Evolutionary conservation across 2,329 filamentous ascomycete species (phyloP), one percentile per base, ranked within the genome.

Genomic region (Clarireedia hainanense): DNA sequence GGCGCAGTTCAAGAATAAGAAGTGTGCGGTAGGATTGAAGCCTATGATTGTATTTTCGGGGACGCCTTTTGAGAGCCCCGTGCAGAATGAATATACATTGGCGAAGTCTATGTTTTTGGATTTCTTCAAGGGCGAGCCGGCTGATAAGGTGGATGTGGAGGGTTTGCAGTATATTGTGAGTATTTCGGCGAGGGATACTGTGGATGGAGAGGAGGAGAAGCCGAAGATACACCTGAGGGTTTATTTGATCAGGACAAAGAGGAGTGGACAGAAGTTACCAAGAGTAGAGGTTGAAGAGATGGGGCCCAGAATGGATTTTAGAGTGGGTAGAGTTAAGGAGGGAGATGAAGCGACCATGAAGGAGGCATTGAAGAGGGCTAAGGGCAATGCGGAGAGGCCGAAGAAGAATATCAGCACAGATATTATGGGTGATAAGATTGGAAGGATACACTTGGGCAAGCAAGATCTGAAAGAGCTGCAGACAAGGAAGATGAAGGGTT

Each of bases 321-420:
- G 87, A 61, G 78, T 96, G 53, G 91, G 94, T 24, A 84, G 94
- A 64, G 76, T 86, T 62, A 83, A 83, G 68, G 86, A 94, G 72
- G 83, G 92, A 1, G 90, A 96, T 64, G 79, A 83, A 66, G 80
- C 80, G 12, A 81, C 89, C 74, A 80, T 87, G 79, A 97, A 96
- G 81, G 88, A 92, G 73, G 91, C 92, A 17, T 80, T 96, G 81
- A 89, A 86, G 80, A 90, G 86, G 76, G 80, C 89, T 50, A 91
- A 86, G 78, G 83, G 82, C 40, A 74, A 72, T 40, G 85, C 89
- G 74, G 86, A 89, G 75, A 78, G 80, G 73, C 86, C 86, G 59
- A 97, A 96, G 86, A 99, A 99, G 86, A 99, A 99, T 73, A 86
- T 99, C 65, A 82, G 84, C 54, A 95, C 88, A 56, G 91, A 97